Base-by-base conservation (phyloP, 768 basidiomycete genomes). In the Amylocystis lapponica region DNA sequence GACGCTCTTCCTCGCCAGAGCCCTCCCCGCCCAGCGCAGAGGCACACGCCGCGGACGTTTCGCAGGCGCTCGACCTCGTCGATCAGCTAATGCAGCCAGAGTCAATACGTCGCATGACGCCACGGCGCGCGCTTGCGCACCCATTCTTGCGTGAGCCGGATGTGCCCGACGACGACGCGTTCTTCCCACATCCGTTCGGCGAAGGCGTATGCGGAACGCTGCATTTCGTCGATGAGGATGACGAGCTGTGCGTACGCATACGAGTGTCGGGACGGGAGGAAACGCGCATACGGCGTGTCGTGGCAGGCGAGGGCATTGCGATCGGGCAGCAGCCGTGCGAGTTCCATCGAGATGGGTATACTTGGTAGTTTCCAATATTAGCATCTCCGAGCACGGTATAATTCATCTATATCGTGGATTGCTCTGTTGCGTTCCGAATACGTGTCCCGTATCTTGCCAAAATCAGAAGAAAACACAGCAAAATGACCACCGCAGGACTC, bases 401-500 rank as follows among this genome's bases (percentile, higher is more conserved):
- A n/a, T n/a, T n/a, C n/a, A n/a, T n/a, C n/a, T n/a, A n/a, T n/a
- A n/a, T n/a, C n/a, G n/a, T n/a, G n/a, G n/a, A n/a, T n/a, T n/a
- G n/a, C n/a, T n/a, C n/a, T n/a, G n/a, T n/a, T n/a, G n/a, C n/a
- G n/a, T n/a, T n/a, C n/a, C n/a, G n/a, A n/a, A n/a, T n/a, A n/a
- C n/a, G 16, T 34, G 13, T 34, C 33, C 33, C 13, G 19, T 30
- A 9, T 9, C 29, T 30, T 9, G 29, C 29, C 9, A 30, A 30
- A 30, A 30, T n/a, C 29, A 30, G 29, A 30, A 9, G 9, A 9
- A 35, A 35, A 35, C 34, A 40, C 17, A 40, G 16, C 11, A 35
- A 17, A 36, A 54, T 85, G 84, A 86, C 79, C 81, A 83, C 83
- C 81, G 83, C 86, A 86, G 86, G 86, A 85, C 83, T 88, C 84